Conservation (phyloP, 116 monocot species). For the Posidonia oceanica region DNA sequence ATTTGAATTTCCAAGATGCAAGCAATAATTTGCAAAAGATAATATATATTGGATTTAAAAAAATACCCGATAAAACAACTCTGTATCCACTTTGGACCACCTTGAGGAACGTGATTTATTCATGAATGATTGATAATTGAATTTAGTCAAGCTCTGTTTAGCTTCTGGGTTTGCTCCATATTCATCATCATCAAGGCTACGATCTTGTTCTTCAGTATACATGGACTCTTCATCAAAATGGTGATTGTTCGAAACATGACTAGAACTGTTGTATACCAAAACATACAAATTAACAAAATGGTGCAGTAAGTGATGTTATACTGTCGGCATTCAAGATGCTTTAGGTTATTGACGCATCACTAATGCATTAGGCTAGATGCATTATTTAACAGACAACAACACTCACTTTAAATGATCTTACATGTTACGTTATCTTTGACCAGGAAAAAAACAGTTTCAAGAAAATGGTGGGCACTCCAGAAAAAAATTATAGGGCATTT, state of each 20-base stretch:
- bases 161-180: slow-evolving; percentile 9
- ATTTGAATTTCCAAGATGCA: neutral
- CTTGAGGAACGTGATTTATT: slow-evolving; percentile 13
- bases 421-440: too few relatives aligned
- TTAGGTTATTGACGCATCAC: too few relatives aligned
- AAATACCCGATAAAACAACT: slow-evolving; percentile 62
- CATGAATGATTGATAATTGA: slow-evolving; percentile 78
- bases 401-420: too few relatives aligned
- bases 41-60: neutral
- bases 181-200: slow-evolving; percentile 16
- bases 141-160: slow-evolving; percentile 11
- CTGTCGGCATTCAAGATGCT: too few relatives aligned
- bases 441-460: too few relatives aligned
- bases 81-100: slow-evolving; percentile 76
- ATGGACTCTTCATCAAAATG: slow-evolving; percentile 7
- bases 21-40: neutral
- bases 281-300: neutral
- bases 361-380: too few relatives aligned
- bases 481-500: too few relatives aligned
- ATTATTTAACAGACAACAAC: too few relatives aligned
- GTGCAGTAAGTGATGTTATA: neutral
- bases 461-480: too few relatives aligned
- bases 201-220: slow-evolving; percentile 18
- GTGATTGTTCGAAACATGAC: neutral
- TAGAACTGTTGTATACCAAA: slow-evolving; percentile 3